Evolutionary conservation across 257 asterid genomes (phyloP).

Genomic region (Gynochthodes officinalis): DNA sequence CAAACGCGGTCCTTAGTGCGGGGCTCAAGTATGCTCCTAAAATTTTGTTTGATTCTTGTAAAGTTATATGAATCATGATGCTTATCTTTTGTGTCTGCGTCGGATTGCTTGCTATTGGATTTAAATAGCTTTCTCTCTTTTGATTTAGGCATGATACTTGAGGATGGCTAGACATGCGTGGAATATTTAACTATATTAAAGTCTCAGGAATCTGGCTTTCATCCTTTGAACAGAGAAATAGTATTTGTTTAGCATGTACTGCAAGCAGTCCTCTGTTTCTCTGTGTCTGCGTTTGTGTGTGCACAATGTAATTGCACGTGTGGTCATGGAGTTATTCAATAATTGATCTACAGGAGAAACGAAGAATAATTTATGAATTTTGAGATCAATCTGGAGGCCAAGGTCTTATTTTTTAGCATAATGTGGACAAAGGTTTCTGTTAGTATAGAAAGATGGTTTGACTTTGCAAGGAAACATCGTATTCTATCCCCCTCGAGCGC

Average conservation of each 20-base stretch:
- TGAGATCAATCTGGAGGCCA: conserved; percentile 20
- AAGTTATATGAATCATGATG: conserved; percentile 9
- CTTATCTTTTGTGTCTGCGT: conserved; percentile 21
- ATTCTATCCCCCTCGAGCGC: conserved; percentile 4
- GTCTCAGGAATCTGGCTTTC: not conserved
- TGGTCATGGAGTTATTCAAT: conserved; percentile 26
- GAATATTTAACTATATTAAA: not conserved
- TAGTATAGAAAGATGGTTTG: conserved; percentile 27
- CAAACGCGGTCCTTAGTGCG: conserved; percentile 34
- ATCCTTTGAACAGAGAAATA: not conserved
- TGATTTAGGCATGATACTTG: not conserved
- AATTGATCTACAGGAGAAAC: conserved; percentile 14
- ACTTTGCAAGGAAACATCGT: conserved; percentile 21
- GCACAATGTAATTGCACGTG: conserved; percentile 32
- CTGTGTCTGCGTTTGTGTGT: conserved; percentile 7
- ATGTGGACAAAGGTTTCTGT: conserved; percentile 31
- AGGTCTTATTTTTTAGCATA: conserved; percentile 22
- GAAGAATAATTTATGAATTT: conserved; percentile 12
- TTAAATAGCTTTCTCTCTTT: not conserved
- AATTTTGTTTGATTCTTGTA: conserved; percentile 26
- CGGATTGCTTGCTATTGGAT: not conserved
- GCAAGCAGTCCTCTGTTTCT: not conserved
- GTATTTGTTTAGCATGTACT: conserved; percentile 16
- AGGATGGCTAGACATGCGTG: conserved; percentile 3
- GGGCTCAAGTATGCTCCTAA: conserved; percentile 19